These are phyloP conservation scores for Lojkania enalia DNA, from an alignment of 2,329 filamentous ascomycete genomes.

Conservation along the genomic window DNA sequence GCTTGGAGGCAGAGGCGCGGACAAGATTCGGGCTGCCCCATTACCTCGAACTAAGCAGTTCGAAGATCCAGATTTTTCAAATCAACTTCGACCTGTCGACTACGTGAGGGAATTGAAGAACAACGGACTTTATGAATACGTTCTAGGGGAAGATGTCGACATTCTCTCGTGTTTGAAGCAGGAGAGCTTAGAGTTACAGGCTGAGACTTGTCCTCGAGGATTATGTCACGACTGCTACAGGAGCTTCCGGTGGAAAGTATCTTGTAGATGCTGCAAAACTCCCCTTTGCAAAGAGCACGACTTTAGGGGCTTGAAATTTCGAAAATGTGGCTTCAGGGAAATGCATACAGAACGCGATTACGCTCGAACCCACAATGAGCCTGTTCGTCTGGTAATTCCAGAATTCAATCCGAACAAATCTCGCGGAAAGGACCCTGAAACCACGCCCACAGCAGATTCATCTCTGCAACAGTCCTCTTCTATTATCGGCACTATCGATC, in stretches of 20 bases:
- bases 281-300: conserved; percentile 64
- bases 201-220: conserved; percentile 57
- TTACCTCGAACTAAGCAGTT: conserved; percentile 58
- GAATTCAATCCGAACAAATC: conserved; percentile 40
- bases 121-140: conserved; percentile 46
- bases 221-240: conserved; percentile 62
- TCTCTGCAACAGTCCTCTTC: conserved; percentile 27
- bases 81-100: conserved; percentile 53
- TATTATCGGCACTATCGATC: conserved; percentile 30
- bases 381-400: conserved; percentile 40
- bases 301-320: conserved; percentile 58
- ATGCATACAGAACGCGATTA: conserved; percentile 54
- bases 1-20: conserved; percentile 55
- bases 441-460: conserved; percentile 26
- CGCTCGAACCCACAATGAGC: conserved; percentile 40
- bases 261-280: conserved; percentile 60
- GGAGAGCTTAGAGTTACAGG: conserved; percentile 48
- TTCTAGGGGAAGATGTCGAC: conserved; percentile 46
- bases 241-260: conserved; percentile 62
- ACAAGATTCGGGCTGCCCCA: conserved; percentile 60
- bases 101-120: conserved; percentile 47
- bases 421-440: conserved; percentile 27
- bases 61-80: conserved; percentile 59
- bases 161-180: conserved; percentile 45
- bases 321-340: conserved; percentile 61